Evolutionary conservation across 2,329 filamentous ascomycete genomes (phyloP).

Genomic region (Ophiostoma ips): DNA sequence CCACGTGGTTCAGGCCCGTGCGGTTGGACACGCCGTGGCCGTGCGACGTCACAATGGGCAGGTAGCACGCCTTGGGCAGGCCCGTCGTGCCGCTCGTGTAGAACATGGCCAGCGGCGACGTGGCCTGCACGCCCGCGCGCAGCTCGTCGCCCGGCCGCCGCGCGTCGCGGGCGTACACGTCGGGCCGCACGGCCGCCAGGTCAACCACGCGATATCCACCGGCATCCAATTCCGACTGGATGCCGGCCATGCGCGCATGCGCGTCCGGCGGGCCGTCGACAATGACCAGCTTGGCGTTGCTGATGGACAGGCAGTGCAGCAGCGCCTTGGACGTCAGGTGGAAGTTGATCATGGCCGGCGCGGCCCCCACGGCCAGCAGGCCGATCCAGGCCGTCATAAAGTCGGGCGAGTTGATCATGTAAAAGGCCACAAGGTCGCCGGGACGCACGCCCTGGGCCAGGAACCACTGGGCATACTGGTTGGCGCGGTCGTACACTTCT

Average conservation of each 20-base stretch:
- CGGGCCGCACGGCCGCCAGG: conserved; percentile 33
- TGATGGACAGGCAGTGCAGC: conserved; percentile 49
- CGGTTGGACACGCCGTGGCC: conserved; percentile 14
- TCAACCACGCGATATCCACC: conserved; percentile 40
- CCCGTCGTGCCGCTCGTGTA: conserved; percentile 70
- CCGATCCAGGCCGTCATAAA: conserved; percentile 54
- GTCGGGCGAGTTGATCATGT: conserved; percentile 53
- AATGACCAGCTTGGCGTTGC: conserved; percentile 39
- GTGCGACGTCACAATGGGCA: conserved; percentile 35
- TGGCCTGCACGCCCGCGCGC: conserved; percentile 34
- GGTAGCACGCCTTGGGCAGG: conserved; percentile 55
- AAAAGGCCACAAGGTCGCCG: conserved; percentile 49
- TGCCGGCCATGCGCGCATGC: conserved; percentile 41
- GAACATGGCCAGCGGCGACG: conserved; percentile 48
- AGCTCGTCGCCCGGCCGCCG: conserved; percentile 39
- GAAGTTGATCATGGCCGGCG: conserved; percentile 58
- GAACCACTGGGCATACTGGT: conserved; percentile 50
- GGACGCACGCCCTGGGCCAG: conserved; percentile 42
- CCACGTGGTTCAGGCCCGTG: conserved; percentile 18
- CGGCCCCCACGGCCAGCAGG: conserved; percentile 50
- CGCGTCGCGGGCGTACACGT: conserved; percentile 18
- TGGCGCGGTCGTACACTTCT: conserved; percentile 38
- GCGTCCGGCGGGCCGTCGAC: conserved; percentile 43
- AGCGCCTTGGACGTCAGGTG: conserved; percentile 50
- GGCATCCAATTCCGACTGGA: conserved; percentile 35